Base-by-base conservation (phyloP, 257 asterid genomes). In the Perilla frutescens region DNA sequence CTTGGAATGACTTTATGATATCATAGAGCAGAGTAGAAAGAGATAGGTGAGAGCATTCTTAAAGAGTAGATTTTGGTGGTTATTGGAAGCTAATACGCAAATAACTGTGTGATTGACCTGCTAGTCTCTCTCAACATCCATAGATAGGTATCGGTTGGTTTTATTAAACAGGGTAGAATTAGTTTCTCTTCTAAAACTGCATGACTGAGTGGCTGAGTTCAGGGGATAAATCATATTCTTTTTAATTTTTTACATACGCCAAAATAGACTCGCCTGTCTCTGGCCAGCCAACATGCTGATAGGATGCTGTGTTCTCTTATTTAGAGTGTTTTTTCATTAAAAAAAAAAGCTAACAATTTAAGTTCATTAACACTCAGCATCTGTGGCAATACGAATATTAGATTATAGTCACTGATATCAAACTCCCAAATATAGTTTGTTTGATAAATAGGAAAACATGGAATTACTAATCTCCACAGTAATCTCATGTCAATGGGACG, bases 241-340 rank as follows among this genome's bases (percentile, higher is more conserved):
- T 34, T 2, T 13, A 20, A 6, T 34, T 34, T 62, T 32, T 65
- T 40, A 51, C 57, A 26, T 39, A 41, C 41, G 20, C 36, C 26
- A 15, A 55, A 20, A 11, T 36, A 26, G 56, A 62, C 71, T 50
- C 6, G 4, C 14, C 44, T 50, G 15, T 56, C 77, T 50, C 8
- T n/a, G 51, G 49, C 67, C 51, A 56, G 70, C 15, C 49, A 14
- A 43, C 44, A 15, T 74, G 49, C 51, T 64, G 60, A 48, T 74
- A 3, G 50, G 59, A 51, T 45, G 9, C 9, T 44, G n/a, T 37
- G 36, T 67, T 68, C 14, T 36, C 31, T 47, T 14, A 57, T 4
- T 68, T 15, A 32, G 32, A 43, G 31, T 49, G 49, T 60, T 59
- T 55, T 45, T 66, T 39, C 20, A 13, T 73, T 6, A 7, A 9